A percentile compares a stretch with the other conserved stretches of the same genome.
phyloP scores from a whole-genome alignment of 805 yeast species.

The Ogataea methanolica region DNA sequence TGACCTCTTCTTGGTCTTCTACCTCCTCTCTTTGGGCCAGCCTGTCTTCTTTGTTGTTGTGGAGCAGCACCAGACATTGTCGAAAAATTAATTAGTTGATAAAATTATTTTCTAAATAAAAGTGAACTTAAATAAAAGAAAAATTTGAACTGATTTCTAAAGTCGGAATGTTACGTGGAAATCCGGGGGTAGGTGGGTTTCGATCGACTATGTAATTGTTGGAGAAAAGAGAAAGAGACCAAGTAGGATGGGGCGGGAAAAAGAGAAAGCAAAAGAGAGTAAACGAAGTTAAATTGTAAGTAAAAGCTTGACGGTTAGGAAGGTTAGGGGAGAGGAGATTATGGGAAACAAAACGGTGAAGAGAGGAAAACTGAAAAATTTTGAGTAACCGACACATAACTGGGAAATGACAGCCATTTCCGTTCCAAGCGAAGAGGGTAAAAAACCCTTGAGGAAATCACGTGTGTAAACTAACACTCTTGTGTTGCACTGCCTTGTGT shows the following conservation, averaged over 20 bases:
- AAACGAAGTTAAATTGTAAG: no score
- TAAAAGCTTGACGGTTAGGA: neutral
- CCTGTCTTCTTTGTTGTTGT: constrained; percentile 46
- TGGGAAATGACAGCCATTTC: neutral
- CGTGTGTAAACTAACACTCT: neutral
- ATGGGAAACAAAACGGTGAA: neutral
- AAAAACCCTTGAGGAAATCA: neutral
- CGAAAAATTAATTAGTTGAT: neutral
- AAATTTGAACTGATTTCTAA: constrained; percentile 7
- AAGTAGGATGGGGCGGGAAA: no score
- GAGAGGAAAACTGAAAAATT: neutral
- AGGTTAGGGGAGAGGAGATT: neutral
- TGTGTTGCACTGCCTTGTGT: no score
- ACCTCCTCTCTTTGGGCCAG: constrained; percentile 59
- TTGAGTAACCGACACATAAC: neutral
- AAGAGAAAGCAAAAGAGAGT: neutral
- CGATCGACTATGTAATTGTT: constrained; percentile 42
- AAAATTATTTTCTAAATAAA: neutral
- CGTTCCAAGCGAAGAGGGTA: neutral
- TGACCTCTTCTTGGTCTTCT: constrained; percentile 66
- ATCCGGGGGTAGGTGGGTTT: constrained; percentile 67
- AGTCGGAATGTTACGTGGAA: constrained; percentile 70
- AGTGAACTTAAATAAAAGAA: neutral
- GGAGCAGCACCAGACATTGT: constrained; percentile 42
- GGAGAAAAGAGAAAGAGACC: neutral